Conservation (phyloP, 495 filamentous ascomycete genomes). For the Tuber calosporum region DNA sequence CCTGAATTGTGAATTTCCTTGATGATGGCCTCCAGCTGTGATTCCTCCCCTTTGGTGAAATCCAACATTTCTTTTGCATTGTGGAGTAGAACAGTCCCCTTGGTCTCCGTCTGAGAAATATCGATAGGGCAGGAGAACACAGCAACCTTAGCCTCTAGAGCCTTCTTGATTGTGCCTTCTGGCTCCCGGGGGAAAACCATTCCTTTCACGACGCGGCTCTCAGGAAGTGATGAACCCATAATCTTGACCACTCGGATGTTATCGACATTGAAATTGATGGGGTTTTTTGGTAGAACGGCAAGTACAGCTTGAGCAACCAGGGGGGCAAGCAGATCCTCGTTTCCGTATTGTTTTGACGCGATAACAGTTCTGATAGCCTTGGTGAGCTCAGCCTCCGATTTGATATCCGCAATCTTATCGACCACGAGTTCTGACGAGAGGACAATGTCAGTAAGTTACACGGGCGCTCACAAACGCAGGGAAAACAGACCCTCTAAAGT, state of each 20-base stretch:
- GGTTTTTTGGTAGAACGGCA: constrained; percentile 91
- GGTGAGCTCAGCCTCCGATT: constrained; percentile 69
- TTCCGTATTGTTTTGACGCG: constrained; percentile 91
- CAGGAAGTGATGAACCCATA: constrained; percentile 91
- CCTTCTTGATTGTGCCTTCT: constrained; percentile 82
- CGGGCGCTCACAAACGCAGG: neutral
- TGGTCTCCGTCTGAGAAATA: constrained; percentile 93
- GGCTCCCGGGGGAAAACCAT: constrained; percentile 97
- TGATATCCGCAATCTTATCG: constrained; percentile 80
- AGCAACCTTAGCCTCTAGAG: constrained; percentile 84
- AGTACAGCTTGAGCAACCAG: constrained; percentile 91
- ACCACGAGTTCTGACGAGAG: constrained; percentile 63
- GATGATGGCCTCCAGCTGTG: constrained; percentile 77
- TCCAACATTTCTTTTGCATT: constrained; percentile 98
- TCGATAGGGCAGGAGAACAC: constrained; percentile 97
- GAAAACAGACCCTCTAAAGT: constrained; percentile 61
- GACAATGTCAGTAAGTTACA: constrained; percentile 8
- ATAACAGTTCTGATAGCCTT: constrained; percentile 95
- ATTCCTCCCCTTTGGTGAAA: constrained; percentile 95
- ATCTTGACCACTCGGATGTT: constrained; percentile 99
- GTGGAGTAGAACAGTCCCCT: constrained; percentile 97
- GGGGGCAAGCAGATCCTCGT: constrained; percentile 74
- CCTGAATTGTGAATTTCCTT: constrained; percentile 95
- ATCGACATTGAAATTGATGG: constrained; percentile 98
- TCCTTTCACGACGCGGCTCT: constrained; percentile 89